Evolutionary conservation across 495 filamentous ascomycete species (phyloP).

Genomic region (Podospora appendiculata): DNA sequence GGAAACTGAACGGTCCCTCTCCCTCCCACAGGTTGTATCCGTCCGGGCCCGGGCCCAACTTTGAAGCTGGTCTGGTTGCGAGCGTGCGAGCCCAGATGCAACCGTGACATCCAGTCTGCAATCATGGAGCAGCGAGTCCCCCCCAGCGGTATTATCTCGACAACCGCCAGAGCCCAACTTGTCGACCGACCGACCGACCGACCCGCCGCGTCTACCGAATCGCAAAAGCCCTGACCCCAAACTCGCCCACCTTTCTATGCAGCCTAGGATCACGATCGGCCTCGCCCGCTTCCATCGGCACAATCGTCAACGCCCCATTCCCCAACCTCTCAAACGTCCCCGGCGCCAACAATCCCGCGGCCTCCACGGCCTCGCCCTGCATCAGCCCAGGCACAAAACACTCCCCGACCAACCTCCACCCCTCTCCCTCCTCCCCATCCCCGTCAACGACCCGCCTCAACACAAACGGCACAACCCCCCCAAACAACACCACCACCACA

Average conservation of each 20-base stretch:
- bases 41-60: not conserved
- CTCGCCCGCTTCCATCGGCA: not conserved
- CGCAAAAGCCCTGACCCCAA: not conserved
- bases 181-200: too few species aligned
- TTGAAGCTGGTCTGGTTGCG: too few species aligned
- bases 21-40: not conserved
- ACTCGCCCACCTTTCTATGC: constrained; percentile 2
- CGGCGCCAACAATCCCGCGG: not conserved
- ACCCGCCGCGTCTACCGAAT: too few species aligned
- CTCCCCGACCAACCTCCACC: constrained; percentile 6
- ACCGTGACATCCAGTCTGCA: too few species aligned
- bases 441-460: not conserved
- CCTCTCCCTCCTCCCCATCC: not conserved
- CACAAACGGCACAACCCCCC: constrained; percentile 5
- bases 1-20: not conserved
- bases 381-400: constrained; percentile 8
- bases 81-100: too few species aligned
- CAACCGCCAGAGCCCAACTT: too few species aligned
- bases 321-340: not conserved
- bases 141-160: too few species aligned
- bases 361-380: constrained; percentile 7
- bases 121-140: too few species aligned
- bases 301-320: not conserved
- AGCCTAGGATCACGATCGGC: not conserved
- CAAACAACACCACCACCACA: constrained; percentile 5